A percentile compares a stretch with the other conserved stretches of the same genome.
These are phyloP conservation scores for Neonectria sp. DNA, from an alignment of 2,329 filamentous ascomycete genomes.

Conservation along the genomic window DNA sequence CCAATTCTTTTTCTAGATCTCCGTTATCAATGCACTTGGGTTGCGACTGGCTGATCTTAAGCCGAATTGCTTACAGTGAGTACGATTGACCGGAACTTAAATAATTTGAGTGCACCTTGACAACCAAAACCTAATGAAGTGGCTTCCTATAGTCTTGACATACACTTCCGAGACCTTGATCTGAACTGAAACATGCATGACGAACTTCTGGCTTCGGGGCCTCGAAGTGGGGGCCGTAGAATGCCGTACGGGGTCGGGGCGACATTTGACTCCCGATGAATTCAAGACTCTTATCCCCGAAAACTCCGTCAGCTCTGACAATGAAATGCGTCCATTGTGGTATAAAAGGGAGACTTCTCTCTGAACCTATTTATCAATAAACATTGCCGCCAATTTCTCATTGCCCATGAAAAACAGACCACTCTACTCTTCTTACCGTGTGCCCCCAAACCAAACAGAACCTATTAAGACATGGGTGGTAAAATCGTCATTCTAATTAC, in stretches of 20 bases:
- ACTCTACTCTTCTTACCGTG: neutral
- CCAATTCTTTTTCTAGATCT: too few relatives aligned
- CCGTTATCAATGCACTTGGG: too few relatives aligned
- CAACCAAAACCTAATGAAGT: neutral
- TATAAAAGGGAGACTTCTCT: neutral
- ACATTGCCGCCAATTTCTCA: neutral
- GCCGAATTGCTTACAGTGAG: too few relatives aligned
- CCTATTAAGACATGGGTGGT: constrained; percentile 5
- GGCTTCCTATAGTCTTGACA: neutral
- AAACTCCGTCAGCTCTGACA: neutral
- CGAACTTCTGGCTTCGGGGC: neutral
- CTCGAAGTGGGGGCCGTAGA: neutral
- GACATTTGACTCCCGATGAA: neutral
- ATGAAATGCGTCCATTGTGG: neutral
- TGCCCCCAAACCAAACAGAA: neutral
- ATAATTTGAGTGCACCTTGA: too few relatives aligned
- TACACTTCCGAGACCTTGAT: neutral
- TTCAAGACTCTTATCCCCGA: neutral
- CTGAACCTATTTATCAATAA: too few relatives aligned
- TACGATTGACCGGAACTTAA: too few relatives aligned
- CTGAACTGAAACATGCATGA: neutral
- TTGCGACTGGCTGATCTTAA: too few relatives aligned
- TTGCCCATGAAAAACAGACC: neutral
- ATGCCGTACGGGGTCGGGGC: neutral
- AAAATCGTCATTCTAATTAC: constrained; percentile 21